Conservation (phyloP, 306 rosid species). For the Carpinus viminea region DNA sequence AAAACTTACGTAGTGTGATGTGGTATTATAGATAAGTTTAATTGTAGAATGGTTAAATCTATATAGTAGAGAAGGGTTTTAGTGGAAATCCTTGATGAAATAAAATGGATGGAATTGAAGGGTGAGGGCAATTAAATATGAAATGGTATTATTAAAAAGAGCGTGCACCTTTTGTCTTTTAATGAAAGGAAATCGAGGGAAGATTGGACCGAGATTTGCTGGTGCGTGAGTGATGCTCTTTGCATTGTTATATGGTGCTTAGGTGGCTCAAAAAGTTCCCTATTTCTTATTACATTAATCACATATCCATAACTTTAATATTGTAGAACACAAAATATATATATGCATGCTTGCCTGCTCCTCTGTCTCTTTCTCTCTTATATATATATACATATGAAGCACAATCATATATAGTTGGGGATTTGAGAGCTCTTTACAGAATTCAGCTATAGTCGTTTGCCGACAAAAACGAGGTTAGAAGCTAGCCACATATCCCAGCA, state of each 20-base stretch:
- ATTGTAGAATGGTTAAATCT: too few relatives aligned
- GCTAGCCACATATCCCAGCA: background rate
- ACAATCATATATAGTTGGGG: background rate
- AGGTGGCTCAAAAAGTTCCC: conserved; percentile 14
- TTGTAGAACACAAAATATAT: background rate
- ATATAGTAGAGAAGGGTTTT: background rate
- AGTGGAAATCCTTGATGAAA: background rate
- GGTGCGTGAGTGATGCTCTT: background rate
- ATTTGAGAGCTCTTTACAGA: background rate
- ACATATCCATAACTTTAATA: background rate
- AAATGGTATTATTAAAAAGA: background rate
- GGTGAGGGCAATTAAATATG: background rate
- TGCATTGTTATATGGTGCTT: background rate
- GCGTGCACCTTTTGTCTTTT: conserved; percentile 40
- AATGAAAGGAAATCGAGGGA: conserved; percentile 68
- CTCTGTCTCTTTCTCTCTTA: conserved; percentile 3
- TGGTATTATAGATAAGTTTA: too few relatives aligned
- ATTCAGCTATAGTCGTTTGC: background rate
- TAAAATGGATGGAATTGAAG: background rate
- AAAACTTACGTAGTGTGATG: too few relatives aligned
- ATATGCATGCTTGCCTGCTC: background rate
- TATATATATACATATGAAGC: background rate
- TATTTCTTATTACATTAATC: background rate
- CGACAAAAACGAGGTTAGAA: conserved; percentile 5
- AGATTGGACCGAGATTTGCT: conserved; percentile 61